Percentiles rank a stretch among this genome's conserved stretches.
phyloP scores from a whole-genome alignment of 306 rosid genomes.

The Malus domestica region DNA sequence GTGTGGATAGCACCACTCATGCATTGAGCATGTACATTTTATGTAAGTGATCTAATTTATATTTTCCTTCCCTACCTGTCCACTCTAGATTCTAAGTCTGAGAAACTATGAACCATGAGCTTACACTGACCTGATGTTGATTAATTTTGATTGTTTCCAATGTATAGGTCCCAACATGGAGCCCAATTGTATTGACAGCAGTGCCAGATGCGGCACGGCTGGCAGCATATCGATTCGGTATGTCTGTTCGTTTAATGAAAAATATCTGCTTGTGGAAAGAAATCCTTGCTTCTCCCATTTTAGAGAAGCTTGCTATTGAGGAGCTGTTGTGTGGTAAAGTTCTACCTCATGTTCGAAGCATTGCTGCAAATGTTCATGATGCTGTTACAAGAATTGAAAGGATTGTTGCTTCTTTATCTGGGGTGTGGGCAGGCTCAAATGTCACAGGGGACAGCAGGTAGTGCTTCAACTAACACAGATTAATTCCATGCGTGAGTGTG shows the following conservation, averaged over 20 bases:
- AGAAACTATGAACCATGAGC: background rate
- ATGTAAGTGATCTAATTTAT: background rate
- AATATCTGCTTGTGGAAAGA: constrained; percentile 92
- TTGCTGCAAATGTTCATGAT: constrained; percentile 73
- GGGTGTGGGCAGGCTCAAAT: constrained; percentile 82
- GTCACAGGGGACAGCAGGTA: constrained; percentile 61
- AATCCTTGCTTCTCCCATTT: constrained; percentile 57
- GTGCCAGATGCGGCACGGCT: constrained; percentile 88
- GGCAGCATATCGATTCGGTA: constrained; percentile 86
- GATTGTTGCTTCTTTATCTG: constrained; percentile 66
- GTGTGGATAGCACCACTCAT: too few relatives aligned
- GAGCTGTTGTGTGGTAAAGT: constrained; percentile 75
- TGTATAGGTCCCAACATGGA: constrained; percentile 87
- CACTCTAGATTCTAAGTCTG: constrained; percentile 1
- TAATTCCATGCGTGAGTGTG: background rate
- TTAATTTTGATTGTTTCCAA: constrained; percentile 1
- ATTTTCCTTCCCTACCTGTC: background rate
- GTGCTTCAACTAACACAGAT: background rate
- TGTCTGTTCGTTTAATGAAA: constrained; percentile 79
- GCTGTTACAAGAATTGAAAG: constrained; percentile 87
- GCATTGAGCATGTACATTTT: background rate
- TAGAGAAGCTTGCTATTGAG: constrained; percentile 87
- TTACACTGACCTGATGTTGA: background rate
- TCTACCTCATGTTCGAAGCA: constrained; percentile 77
- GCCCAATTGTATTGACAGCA: constrained; percentile 55